phyloP scores from a whole-genome alignment of 352 stramenopile genomes.

The Pythium scleroteichum region DNA sequence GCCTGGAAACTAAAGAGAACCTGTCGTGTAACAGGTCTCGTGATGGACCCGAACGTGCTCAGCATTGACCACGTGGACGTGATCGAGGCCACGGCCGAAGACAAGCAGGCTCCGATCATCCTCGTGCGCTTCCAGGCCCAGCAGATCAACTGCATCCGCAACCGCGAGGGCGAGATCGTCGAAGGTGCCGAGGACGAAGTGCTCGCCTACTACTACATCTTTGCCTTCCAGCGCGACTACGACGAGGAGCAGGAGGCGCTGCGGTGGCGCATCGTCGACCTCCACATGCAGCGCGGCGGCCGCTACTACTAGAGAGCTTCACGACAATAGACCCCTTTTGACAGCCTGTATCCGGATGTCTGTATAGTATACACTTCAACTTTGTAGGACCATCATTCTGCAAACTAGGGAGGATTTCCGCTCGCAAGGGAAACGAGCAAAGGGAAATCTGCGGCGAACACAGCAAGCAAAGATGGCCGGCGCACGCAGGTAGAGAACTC shows the following conservation, averaged over 20 bases:
- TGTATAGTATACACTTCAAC: slow-evolving; percentile 30
- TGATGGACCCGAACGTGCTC: slow-evolving; percentile 96
- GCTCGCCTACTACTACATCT: slow-evolving; percentile 97
- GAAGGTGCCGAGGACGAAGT: slow-evolving; percentile 97
- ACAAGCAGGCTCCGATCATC: slow-evolving; percentile 93
- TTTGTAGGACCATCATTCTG: slow-evolving; percentile 27
- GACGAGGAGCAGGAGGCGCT: slow-evolving; percentile 91
- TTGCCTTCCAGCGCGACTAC: slow-evolving; percentile 97
- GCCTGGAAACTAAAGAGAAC: no score
- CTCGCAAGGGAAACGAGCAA: slow-evolving; percentile 6
- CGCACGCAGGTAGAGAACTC: slow-evolving; percentile 20
- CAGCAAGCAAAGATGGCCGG: slow-evolving; percentile 24
- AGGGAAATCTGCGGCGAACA: slow-evolving; percentile 14
- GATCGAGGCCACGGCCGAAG: slow-evolving; percentile 84
- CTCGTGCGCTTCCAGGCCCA: slow-evolving; percentile 97
- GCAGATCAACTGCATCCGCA: slow-evolving; percentile 99
- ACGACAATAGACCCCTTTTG: slow-evolving; percentile 21
- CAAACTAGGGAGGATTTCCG: slow-evolving; percentile 8
- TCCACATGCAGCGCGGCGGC: slow-evolving; percentile 82
- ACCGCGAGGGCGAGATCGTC: slow-evolving; percentile 96
- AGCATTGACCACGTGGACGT: slow-evolving; percentile 97
- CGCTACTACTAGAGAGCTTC: slow-evolving; percentile 83
- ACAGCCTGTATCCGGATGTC: slow-evolving; percentile 12
- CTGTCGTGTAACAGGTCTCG: slow-evolving; percentile 42
- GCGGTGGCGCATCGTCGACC: slow-evolving; percentile 86